Evolutionary conservation across 805 yeast genomes (phyloP), one percentile per base, ranked within the genome.

Genomic region (Lipomyces oligophaga): DNA sequence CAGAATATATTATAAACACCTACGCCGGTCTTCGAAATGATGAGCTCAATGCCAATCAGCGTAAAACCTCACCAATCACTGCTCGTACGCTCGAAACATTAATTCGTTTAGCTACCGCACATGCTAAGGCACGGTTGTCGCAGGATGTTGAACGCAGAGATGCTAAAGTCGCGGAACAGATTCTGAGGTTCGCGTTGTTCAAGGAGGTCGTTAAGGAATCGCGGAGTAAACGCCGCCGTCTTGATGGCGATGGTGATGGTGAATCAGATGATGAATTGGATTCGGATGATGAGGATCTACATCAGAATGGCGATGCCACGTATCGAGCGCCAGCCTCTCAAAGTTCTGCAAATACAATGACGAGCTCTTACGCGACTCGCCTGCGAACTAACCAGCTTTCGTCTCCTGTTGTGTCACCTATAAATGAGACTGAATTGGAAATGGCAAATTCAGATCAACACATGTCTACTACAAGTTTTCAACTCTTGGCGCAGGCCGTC

Each of bases 61-160:
- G 74, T 31, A 77, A 83, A 43, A 89, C 96, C 0, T 83, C 96
- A 1, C 97, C 98, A 30, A 85, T 90, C 57, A 90, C 98, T 1
- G 95, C 97, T n/a, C 85, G 98, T 80, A 93, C 97, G 3, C 73
- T 90, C 58, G 98, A 90, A 67, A 90, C 98, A 0, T 73, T 90
- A 56, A 90, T 90, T 65, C 95, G 98, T 73, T 72, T 90, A 49
- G 75, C 97, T 0, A 85, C 97, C 1, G 97, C 98, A 0, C 97
- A 93, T 67, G 97, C 97, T 8, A 90, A 93, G 65, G 85, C 90
- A n/a, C 76, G 97, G 58, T 71, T 93, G 47, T 83, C 95, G 19
- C 78, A 77, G 57, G 74, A 77, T 1, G 83, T 93, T 15, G 86
- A 81, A 26, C 74, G 75, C 18, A 74, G 74, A 54, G 98, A 93